These are phyloP conservation scores for Pseudogymnoascus sp. DNA, from an alignment of 2,329 filamentous ascomycete species.

Conservation along the genomic window DNA sequence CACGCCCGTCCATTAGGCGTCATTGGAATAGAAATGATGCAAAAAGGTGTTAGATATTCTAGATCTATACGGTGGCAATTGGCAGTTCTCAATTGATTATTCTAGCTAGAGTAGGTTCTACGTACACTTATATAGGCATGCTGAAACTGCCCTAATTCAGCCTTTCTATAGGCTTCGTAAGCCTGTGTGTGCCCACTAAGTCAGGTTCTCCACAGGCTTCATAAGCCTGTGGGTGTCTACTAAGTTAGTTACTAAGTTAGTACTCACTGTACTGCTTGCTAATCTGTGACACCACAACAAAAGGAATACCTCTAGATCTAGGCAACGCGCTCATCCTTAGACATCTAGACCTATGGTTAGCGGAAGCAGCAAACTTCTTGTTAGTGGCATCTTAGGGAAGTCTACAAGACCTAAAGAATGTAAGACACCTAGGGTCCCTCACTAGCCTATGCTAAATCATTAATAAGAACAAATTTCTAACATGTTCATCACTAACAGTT, in stretches of 20 bases:
- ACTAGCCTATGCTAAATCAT: constrained; percentile 1
- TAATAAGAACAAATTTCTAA: constrained; percentile 11
- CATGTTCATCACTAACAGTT: constrained; percentile 6
- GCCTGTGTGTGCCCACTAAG: too few relatives aligned
- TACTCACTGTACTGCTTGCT: too few relatives aligned
- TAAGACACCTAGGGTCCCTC: constrained; percentile 1
- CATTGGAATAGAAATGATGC: constrained; percentile 11
- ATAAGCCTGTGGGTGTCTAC: too few relatives aligned
- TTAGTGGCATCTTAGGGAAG: constrained; percentile 9
- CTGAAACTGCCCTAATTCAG: too few relatives aligned
- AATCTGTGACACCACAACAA: too few relatives aligned
- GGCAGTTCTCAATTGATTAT: too few relatives aligned
- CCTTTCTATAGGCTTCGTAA: too few relatives aligned
- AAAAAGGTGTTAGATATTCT: background rate
- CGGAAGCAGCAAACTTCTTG: constrained; percentile 11
- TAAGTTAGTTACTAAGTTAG: too few relatives aligned
- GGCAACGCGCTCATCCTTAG: constrained; percentile 9
- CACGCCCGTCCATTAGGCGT: constrained; percentile 7
- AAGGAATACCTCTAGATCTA: background rate
- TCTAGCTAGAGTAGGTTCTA: too few relatives aligned
- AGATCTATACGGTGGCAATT: too few relatives aligned
- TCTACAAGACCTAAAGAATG: constrained; percentile 12
- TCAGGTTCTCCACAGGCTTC: too few relatives aligned
- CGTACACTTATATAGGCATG: too few relatives aligned
- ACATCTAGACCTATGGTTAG: constrained; percentile 9